Percentiles rank a stretch among this genome's conserved stretches.
phyloP scores from a whole-genome alignment of 164 flowering plant genomes.

The Paratinospora sagittata region DNA sequence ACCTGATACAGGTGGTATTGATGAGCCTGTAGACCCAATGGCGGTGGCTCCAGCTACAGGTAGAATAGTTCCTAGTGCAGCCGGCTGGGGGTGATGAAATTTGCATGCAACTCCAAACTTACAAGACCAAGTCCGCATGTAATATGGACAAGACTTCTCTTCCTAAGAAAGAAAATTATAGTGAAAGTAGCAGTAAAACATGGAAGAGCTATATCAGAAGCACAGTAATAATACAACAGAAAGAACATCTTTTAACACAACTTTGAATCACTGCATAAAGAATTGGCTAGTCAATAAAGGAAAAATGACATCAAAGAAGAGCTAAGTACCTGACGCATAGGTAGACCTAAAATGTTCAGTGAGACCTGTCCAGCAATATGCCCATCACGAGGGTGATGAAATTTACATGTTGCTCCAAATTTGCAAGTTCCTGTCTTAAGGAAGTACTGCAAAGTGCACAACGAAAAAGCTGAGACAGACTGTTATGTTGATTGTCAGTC shows the following conservation, averaged over 20 bases:
- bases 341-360: constrained; percentile 51
- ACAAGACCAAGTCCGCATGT: constrained; percentile 63
- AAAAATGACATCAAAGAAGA: constrained; percentile 2
- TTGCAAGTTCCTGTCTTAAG: constrained; percentile 73
- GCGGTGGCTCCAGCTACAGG: constrained; percentile 33
- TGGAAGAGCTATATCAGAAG: too few species aligned
- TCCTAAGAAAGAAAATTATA: constrained; percentile 33
- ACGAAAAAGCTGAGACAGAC: constrained; percentile 5
- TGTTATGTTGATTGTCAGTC: not conserved
- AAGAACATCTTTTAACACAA: not conserved
- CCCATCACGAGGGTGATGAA: constrained; percentile 61
- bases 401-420: constrained; percentile 65
- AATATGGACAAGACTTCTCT: constrained; percentile 57
- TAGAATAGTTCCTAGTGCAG: constrained; percentile 25
- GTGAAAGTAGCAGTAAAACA: too few species aligned
- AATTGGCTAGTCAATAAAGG: too few species aligned
- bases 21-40: constrained; percentile 34
- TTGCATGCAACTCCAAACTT: constrained; percentile 81
- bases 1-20: constrained; percentile 35
- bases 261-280: not conserved
- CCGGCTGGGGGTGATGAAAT: constrained; percentile 70
- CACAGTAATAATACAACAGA: not conserved
- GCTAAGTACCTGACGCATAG: constrained; percentile 52
- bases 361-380: constrained; percentile 50
- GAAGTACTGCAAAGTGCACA: constrained; percentile 40